These are phyloP conservation scores for Aspergillus texensis DNA, from an alignment of 2,329 filamentous ascomycete species.

Conservation along the genomic window DNA sequence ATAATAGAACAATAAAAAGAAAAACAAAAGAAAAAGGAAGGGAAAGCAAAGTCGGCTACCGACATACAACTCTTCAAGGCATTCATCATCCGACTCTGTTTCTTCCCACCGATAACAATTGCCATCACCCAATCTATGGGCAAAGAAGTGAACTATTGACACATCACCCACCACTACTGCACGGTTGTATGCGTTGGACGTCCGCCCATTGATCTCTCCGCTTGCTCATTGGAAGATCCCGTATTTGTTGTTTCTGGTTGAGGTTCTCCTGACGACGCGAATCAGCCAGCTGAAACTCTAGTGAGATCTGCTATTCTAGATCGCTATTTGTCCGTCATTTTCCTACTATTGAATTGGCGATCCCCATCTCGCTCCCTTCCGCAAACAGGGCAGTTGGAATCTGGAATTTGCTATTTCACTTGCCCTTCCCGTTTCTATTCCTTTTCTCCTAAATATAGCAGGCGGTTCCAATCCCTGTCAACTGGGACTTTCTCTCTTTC, in stretches of 20 bases:
- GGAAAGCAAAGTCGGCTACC: background rate
- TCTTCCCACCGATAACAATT: background rate
- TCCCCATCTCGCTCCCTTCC: conserved; percentile 15
- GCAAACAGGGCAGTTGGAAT: conserved; percentile 15
- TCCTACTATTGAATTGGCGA: conserved; percentile 22
- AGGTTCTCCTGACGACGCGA: background rate
- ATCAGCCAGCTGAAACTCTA: conserved; percentile 13
- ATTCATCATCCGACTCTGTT: background rate
- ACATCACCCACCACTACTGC: conserved; percentile 5
- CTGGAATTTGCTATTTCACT: conserved; percentile 6
- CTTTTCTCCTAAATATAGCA: conserved; percentile 20
- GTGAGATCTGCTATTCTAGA: conserved; percentile 13
- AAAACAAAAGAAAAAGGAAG: background rate
- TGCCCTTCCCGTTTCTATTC: conserved; percentile 8
- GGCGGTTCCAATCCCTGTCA: conserved; percentile 14
- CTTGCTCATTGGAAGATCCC: conserved; percentile 1
- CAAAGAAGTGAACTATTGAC: conserved; percentile 5
- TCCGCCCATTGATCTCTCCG: background rate
- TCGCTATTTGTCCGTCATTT: conserved; percentile 7
- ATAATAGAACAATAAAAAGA: background rate
- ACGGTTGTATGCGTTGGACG: conserved; percentile 4
- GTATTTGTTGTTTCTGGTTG: background rate
- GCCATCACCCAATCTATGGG: background rate
- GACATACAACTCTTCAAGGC: background rate
- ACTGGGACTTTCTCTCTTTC: conserved; percentile 11